phyloP scores from a whole-genome alignment of 208 protist genomes.

The Acanthamoeba rhysodes region DNA sequence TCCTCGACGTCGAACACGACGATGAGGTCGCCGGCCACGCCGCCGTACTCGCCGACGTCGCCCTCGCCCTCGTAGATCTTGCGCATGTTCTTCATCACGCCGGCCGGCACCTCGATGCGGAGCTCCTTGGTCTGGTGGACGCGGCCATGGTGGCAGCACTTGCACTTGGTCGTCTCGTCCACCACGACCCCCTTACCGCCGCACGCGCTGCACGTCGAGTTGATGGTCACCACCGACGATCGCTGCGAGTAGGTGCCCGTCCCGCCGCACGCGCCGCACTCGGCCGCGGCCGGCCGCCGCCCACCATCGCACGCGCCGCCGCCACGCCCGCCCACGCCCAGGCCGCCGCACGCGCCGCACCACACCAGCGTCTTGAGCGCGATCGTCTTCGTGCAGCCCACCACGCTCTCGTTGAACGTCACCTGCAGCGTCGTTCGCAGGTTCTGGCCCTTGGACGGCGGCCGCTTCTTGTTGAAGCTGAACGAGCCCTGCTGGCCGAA shows the following conservation, averaged over 20 bases:
- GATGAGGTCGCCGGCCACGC: constrained; percentile 31
- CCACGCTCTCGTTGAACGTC: constrained; percentile 18
- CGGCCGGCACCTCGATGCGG: constrained; percentile 45
- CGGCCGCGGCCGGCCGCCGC: neutral
- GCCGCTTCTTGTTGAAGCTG: neutral
- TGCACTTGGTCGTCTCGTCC: neutral
- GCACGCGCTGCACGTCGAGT: constrained; percentile 26
- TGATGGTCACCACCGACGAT: constrained; percentile 35
- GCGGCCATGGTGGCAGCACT: neutral
- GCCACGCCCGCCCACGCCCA: neutral
- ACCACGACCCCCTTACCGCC: neutral
- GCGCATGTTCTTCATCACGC: neutral
- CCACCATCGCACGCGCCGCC: too few species aligned
- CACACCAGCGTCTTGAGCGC: neutral
- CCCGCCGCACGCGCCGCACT: constrained; percentile 2
- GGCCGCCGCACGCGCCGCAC: neutral
- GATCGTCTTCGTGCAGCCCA: constrained; percentile 40
- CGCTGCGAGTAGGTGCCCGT: constrained; percentile 53
- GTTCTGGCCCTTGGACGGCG: constrained; percentile 2
- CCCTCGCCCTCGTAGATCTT: constrained; percentile 46
- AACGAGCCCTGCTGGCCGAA: neutral
- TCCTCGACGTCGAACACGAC: constrained; percentile 46
- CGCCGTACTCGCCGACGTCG: constrained; percentile 57
- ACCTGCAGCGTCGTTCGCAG: constrained; percentile 9
- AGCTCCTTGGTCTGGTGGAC: constrained; percentile 21